These are phyloP conservation scores for Musa acuminata DNA, from an alignment of 176 grass and related monocot species.

Conservation along the genomic window DNA sequence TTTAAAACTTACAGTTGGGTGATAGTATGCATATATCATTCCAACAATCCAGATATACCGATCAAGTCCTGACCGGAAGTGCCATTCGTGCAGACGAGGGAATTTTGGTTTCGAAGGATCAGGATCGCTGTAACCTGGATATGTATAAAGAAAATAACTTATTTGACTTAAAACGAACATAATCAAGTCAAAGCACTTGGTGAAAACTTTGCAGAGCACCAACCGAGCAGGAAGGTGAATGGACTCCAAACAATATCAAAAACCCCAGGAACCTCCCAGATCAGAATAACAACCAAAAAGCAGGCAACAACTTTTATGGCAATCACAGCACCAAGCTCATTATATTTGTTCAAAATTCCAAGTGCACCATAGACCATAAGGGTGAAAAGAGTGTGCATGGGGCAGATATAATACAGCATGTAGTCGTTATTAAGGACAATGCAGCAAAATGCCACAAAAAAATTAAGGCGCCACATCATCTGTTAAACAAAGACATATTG, in stretches of 20 bases:
- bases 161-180: slow-evolving; percentile 9
- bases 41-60: slow-evolving; percentile 98
- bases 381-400: slow-evolving; percentile 98
- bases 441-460: slow-evolving; percentile 91
- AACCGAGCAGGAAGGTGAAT: slow-evolving; percentile 76
- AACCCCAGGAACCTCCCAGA: slow-evolving; percentile 86
- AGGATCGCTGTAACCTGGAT: slow-evolving; percentile 75
- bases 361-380: slow-evolving; percentile 96
- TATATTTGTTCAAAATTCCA: slow-evolving; percentile 94
- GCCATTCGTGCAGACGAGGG: slow-evolving; percentile 84
- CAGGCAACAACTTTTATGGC: slow-evolving; percentile 65
- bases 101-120: slow-evolving; percentile 83
- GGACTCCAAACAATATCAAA: slow-evolving; percentile 90
- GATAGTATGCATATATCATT: slow-evolving; percentile 98
- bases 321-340: slow-evolving; percentile 75
- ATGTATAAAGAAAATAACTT: slow-evolving; percentile 12
- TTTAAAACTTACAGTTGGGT: slow-evolving; percentile 66
- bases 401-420: slow-evolving; percentile 95
- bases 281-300: slow-evolving; percentile 79
- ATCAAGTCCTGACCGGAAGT: slow-evolving; percentile 93
- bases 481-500: slow-evolving; percentile 38
- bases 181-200: slow-evolving; percentile 8
- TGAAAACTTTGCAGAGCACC: slow-evolving; percentile 25
- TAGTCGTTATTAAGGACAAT: slow-evolving; percentile 89
- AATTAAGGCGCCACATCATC: slow-evolving; percentile 99